A percentile compares a stretch with the other conserved stretches of the same genome.
These are phyloP conservation scores for Plasmodium gonderi DNA, from an alignment of 169 alveolate genomes.

Conservation along the genomic window DNA sequence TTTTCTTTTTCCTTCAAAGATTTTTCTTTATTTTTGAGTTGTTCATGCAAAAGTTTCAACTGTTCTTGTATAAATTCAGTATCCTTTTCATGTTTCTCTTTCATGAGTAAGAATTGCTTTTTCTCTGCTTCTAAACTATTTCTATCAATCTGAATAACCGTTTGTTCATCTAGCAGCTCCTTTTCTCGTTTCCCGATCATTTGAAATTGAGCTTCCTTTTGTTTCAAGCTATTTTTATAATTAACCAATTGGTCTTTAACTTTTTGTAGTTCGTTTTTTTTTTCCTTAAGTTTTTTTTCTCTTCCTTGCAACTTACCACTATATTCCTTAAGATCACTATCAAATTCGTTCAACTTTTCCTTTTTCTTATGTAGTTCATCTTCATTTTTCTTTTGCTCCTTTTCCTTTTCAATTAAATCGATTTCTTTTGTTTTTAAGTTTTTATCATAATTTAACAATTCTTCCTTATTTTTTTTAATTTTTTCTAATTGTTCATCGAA, in stretches of 20 bases:
- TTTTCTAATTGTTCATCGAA: constrained; percentile 68
- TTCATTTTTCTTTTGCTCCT: constrained; percentile 28
- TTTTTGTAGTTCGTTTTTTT: constrained; percentile 62
- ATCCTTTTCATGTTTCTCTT: constrained; percentile 69
- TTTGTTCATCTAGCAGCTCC: constrained; percentile 64
- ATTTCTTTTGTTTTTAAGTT: constrained; percentile 52
- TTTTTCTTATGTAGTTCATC: constrained; percentile 67
- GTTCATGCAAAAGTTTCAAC: constrained; percentile 65
- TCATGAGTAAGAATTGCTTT: constrained; percentile 59
- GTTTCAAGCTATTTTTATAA: constrained; percentile 64
- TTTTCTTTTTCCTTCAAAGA: constrained; percentile 69
- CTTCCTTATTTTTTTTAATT: constrained; percentile 71
- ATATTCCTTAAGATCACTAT: constrained; percentile 29
- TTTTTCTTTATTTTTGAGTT: constrained; percentile 61
- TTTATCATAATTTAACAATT: constrained; percentile 45
- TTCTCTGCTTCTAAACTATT: constrained; percentile 69
- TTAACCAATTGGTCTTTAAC: constrained; percentile 64
- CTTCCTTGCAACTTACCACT: constrained; percentile 61
- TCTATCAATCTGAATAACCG: constrained; percentile 62
- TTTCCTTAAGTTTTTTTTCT: constrained; percentile 70
- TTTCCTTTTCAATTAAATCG: constrained; percentile 56
- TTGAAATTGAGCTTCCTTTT: constrained; percentile 65
- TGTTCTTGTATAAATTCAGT: constrained; percentile 73
- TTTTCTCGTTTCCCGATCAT: constrained; percentile 61
- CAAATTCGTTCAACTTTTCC: constrained; percentile 35